Base-by-base conservation (phyloP, 257 asterid species). In the Paraleonurus japonicus region DNA sequence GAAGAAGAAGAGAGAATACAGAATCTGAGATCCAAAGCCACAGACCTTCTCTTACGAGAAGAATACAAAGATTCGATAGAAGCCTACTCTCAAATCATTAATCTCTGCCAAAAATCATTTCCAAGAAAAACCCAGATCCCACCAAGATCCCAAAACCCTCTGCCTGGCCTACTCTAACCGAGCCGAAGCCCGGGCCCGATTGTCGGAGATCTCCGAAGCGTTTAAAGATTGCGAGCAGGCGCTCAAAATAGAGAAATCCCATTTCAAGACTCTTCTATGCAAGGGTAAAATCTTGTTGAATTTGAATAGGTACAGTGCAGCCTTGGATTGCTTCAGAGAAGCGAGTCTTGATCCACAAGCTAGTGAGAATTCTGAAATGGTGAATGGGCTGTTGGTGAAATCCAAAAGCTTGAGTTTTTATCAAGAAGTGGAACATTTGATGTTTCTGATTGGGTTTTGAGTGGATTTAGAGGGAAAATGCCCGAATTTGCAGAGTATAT, bases 211-310 rank as follows among this genome's bases (percentile, higher is more conserved):
- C 23, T 23, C 85, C 17, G 79, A 78, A n/a, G 96, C 96, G 0
- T 27, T 92, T 71, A 15, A 11, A 51, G 97, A 92, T 64, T 90
- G 98, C 39, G 90, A 85, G 60, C 87, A 72, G 72, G 96, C 95
- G 32, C 53, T 88, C 79, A 63, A 63, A 22, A 86, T 88, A 0
- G 97, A 86, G 67, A 55, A 58, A 35, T 68, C 93, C 77, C 93
- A 92, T 81, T 83, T 87, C 92, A 90, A 88, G 88, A 81, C 94
- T 51, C 85, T 90, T 3, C 78, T 92, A 12, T 87, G 95, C 16
- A 90, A 90, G 81, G 97, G 97, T 32, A 87, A 82, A 74, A 85
- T 90, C 72, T 69, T 90, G 65, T 58, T 92, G 59, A 78, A 60
- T 74, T 73, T 87, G 79, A 83, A 88, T 35, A 64, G 81, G 68